These are phyloP conservation scores for Teratosphaeria viscida DNA, from an alignment of 2,329 filamentous ascomycete species.

Conservation along the genomic window DNA sequence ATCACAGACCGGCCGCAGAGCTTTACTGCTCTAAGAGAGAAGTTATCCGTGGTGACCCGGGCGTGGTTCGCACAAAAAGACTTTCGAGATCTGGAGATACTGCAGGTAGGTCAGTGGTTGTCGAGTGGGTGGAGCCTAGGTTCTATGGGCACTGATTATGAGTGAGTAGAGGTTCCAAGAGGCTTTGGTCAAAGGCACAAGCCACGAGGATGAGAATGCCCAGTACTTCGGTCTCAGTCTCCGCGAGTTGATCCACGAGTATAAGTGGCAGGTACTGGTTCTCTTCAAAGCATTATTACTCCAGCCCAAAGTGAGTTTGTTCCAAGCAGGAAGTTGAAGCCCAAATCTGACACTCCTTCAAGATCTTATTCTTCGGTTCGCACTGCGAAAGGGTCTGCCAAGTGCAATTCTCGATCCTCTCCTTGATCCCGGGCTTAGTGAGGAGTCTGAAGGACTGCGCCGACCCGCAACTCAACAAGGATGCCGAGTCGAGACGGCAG, in stretches of 20 bases:
- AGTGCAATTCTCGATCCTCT: slow-evolving; percentile 95
- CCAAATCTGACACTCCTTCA: background rate
- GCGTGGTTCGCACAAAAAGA: slow-evolving; percentile 96
- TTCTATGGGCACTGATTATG: background rate
- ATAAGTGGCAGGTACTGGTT: slow-evolving; percentile 87
- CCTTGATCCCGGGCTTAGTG: slow-evolving; percentile 85
- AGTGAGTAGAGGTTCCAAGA: slow-evolving; percentile 67
- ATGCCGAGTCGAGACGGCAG: slow-evolving; percentile 62
- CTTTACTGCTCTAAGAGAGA: slow-evolving; percentile 74
- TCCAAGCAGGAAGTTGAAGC: slow-evolving; percentile 45
- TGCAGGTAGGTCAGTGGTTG: slow-evolving; percentile 42
- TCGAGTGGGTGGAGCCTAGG: background rate
- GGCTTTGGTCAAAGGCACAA: slow-evolving; percentile 53
- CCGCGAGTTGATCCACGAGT: slow-evolving; percentile 83
- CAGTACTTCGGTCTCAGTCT: slow-evolving; percentile 63
- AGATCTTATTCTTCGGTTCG: slow-evolving; percentile 99
- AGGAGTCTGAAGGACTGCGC: slow-evolving; percentile 89
- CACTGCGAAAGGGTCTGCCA: slow-evolving; percentile 92
- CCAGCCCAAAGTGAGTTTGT: slow-evolving; percentile 68
- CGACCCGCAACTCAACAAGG: slow-evolving; percentile 80
- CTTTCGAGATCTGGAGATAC: slow-evolving; percentile 83
- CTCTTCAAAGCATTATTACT: slow-evolving; percentile 87
- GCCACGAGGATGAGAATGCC: slow-evolving; percentile 61
- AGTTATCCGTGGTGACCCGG: slow-evolving; percentile 78
- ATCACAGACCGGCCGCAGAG: slow-evolving; percentile 83